Evolutionary conservation across 2,329 filamentous ascomycete species (phyloP).

Genomic region (Clarireedia homoeocarpa): DNA sequence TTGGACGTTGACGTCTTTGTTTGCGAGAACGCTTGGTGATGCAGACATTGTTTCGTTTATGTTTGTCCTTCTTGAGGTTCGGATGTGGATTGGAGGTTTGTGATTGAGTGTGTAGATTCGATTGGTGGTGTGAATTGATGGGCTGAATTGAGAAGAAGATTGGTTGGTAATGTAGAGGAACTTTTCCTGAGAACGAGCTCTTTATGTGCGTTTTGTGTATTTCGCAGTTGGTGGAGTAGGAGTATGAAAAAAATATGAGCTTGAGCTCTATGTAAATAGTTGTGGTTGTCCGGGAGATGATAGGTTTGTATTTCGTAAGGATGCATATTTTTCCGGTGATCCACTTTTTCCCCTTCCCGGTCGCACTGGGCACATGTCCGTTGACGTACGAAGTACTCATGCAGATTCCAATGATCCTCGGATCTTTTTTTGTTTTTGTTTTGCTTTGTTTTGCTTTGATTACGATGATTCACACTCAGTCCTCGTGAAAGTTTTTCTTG

Average conservation of each 20-base stretch:
- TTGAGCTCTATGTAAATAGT: background rate
- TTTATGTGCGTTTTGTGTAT: constrained; percentile 7
- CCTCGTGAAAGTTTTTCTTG: background rate
- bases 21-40: constrained; percentile 46
- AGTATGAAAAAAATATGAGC: constrained; percentile 4
- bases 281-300: constrained; percentile 1
- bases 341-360: constrained; percentile 1
- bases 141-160: no score
- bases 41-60: constrained; percentile 40
- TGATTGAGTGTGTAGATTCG: background rate
- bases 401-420: background rate
- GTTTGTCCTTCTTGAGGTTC: constrained; percentile 1
- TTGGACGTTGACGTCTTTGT: constrained; percentile 58
- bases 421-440: background rate
- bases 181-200: background rate
- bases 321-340: constrained; percentile 2
- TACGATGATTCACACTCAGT: background rate
- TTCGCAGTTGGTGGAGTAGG: background rate
- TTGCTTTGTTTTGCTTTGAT: background rate
- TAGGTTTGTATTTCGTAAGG: background rate
- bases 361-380: background rate
- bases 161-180: background rate
- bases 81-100: background rate
- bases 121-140: no score
- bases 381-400: background rate